phyloP scores from a whole-genome alignment of 495 filamentous ascomycete genomes.

The Lophium mytilinum region DNA sequence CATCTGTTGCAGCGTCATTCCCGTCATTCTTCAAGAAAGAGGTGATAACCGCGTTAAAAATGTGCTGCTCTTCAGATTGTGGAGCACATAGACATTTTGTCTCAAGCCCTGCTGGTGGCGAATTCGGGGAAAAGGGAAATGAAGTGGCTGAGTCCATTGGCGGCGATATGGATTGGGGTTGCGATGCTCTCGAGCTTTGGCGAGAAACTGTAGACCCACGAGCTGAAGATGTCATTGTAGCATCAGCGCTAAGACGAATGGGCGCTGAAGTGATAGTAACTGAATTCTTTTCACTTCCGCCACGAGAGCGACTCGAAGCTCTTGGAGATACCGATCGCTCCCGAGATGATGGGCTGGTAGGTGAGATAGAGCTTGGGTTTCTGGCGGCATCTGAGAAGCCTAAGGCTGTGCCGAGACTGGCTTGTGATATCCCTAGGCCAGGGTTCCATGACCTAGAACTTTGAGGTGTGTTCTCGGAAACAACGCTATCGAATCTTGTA shows the following conservation, averaged over 20 bases:
- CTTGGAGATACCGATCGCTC: slow-evolving; percentile 1
- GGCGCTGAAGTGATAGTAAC: not conserved
- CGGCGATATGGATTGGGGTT: not conserved
- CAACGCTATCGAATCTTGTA: slow-evolving; percentile 4
- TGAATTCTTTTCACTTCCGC: not conserved
- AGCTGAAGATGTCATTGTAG: not conserved
- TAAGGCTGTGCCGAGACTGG: not conserved
- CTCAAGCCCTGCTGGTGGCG: slow-evolving; percentile 2
- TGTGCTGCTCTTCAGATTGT: slow-evolving; percentile 5
- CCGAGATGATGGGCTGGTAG: not conserved
- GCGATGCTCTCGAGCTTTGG: not conserved
- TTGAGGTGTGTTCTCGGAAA: not conserved
- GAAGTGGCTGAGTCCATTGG: not conserved
- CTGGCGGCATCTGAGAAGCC: not conserved
- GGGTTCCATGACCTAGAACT: not conserved
- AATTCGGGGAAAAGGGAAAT: not conserved
- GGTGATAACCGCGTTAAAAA: slow-evolving; percentile 2
- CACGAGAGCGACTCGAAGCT: not conserved
- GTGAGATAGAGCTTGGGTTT: not conserved
- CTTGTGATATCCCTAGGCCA: not conserved
- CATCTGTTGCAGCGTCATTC: not conserved
- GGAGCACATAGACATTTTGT: slow-evolving; percentile 4
- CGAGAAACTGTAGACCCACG: not conserved
- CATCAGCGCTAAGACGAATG: not conserved
- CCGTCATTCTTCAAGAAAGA: not conserved